Conservation (phyloP, 768 basidiomycete genomes). For the Mycena filopes region DNA sequence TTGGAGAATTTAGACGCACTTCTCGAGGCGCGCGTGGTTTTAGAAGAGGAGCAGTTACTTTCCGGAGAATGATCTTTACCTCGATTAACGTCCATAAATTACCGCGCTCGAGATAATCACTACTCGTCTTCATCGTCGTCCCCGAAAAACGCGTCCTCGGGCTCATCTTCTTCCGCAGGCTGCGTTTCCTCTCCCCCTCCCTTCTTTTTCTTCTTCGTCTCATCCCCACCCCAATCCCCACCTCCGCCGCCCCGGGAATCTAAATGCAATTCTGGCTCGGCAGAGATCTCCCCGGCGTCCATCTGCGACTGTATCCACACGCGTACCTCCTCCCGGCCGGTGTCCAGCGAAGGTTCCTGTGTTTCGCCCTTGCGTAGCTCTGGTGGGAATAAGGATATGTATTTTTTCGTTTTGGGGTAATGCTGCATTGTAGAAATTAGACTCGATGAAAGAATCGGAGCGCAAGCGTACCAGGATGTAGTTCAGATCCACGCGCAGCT, state of each 20-base stretch:
- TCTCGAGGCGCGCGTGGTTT: no score
- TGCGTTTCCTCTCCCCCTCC: not conserved
- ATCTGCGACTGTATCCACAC: slow-evolving; percentile 69
- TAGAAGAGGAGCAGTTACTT: no score
- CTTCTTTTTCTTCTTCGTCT: slow-evolving; percentile 21
- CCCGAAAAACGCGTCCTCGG: slow-evolving; percentile 31
- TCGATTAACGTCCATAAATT: no score
- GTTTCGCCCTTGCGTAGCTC: slow-evolving; percentile 57
- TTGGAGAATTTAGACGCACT: no score
- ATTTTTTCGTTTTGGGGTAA: slow-evolving; percentile 87
- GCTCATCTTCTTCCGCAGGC: slow-evolving; percentile 1
- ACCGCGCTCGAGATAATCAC: not conserved
- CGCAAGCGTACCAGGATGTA: slow-evolving; percentile 76
- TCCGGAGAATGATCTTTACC: no score
- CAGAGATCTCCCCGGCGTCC: slow-evolving; percentile 64
- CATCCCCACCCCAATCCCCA: slow-evolving; percentile 19
- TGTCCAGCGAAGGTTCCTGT: slow-evolving; percentile 50
- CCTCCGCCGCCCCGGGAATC: slow-evolving; percentile 29
- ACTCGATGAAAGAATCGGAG: not conserved
- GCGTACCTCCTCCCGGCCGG: slow-evolving; percentile 68
- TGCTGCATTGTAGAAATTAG: slow-evolving; percentile 56
- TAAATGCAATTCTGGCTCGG: slow-evolving; percentile 66
- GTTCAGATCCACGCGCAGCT: slow-evolving; percentile 88
- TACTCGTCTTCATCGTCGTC: slow-evolving; percentile 25
- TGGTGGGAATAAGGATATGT: slow-evolving; percentile 90